These are phyloP conservation scores for Nitzschia palea DNA, from an alignment of 108 stramenopile genomes.

Conservation along the genomic window DNA sequence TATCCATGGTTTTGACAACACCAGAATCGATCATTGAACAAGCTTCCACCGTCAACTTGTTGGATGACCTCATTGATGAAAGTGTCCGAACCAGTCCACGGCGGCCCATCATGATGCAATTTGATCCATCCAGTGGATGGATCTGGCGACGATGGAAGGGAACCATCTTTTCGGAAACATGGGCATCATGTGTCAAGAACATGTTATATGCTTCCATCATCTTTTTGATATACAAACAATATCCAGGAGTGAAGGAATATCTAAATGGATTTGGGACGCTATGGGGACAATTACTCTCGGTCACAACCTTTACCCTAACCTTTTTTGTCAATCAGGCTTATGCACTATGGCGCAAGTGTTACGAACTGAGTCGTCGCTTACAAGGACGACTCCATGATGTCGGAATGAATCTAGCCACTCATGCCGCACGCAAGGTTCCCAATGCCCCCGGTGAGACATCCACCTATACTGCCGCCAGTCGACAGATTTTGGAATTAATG, in stretches of 20 bases:
- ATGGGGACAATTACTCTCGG: constrained; percentile 77
- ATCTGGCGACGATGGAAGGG: constrained; percentile 90
- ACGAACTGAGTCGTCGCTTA: constrained; percentile 69
- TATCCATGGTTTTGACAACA: constrained; percentile 80
- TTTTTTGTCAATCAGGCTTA: constrained; percentile 93
- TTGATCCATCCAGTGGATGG: constrained; percentile 79
- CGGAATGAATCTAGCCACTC: constrained; percentile 81
- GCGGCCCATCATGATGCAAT: constrained; percentile 86
- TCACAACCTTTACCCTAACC: constrained; percentile 88
- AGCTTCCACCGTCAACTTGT: constrained; percentile 83
- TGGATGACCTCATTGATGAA: constrained; percentile 86
- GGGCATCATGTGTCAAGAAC: constrained; percentile 66
- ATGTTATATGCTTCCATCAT: constrained; percentile 64
- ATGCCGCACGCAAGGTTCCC: constrained; percentile 66
- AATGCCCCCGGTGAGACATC: constrained; percentile 59
- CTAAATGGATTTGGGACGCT: constrained; percentile 70
- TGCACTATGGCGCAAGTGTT: constrained; percentile 87
- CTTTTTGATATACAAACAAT: constrained; percentile 37
- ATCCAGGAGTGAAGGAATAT: constrained; percentile 38
- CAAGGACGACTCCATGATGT: constrained; percentile 90
- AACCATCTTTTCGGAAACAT: constrained; percentile 86
- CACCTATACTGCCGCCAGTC: constrained; percentile 66
- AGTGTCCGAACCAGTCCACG: constrained; percentile 71
- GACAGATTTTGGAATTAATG: constrained; percentile 73
- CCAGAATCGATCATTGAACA: constrained; percentile 86